Percentiles rank a stretch among this genome's conserved stretches.
phyloP scores from a whole-genome alignment of 225 moss, liverwort and hornwort genomes.

The Polytrichum formosum region DNA sequence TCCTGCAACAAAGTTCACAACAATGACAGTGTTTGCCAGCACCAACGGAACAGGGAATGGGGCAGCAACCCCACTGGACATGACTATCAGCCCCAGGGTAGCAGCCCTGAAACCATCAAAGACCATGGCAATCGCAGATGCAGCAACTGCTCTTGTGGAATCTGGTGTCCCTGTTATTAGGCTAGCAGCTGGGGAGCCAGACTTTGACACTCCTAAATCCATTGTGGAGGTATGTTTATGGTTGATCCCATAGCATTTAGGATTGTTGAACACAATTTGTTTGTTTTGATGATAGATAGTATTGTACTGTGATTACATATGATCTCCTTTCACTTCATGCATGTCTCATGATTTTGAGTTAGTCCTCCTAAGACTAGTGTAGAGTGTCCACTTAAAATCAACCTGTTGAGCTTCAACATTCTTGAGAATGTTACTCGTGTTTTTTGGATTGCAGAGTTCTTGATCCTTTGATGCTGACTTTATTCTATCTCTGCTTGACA shows the following conservation, averaged over 20 bases:
- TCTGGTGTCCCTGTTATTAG: slow-evolving; percentile 94
- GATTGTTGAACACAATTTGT: too few species aligned
- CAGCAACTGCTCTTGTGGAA: slow-evolving; percentile 83
- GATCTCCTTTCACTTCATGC: too few species aligned
- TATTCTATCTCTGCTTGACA: too few species aligned
- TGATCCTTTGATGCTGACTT: too few species aligned
- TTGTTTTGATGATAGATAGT: too few species aligned
- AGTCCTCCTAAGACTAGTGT: too few species aligned
- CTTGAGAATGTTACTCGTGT: too few species aligned
- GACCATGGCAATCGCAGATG: slow-evolving; percentile 93
- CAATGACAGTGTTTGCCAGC: slow-evolving; percentile 38
- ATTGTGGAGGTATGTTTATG: slow-evolving; percentile 52
- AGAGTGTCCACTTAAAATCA: neutral
- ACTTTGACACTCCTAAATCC: slow-evolving; percentile 81
- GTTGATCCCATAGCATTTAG: too few species aligned
- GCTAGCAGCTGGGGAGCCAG: slow-evolving; percentile 98
- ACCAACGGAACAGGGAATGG: slow-evolving; percentile 32
- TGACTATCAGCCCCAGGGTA: slow-evolving; percentile 77
- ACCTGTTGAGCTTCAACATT: too few species aligned
- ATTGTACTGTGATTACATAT: too few species aligned
- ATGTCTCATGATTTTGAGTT: too few species aligned
- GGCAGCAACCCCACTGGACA: slow-evolving; percentile 48
- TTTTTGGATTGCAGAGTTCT: too few species aligned
- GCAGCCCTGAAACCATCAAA: slow-evolving; percentile 91
- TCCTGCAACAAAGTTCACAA: slow-evolving; percentile 18